A percentile compares a stretch with the other conserved stretches of the same genome.
Conservation (phyloP, 169 alveolate genomes). For the Cryptosporidium meleagridis region DNA sequence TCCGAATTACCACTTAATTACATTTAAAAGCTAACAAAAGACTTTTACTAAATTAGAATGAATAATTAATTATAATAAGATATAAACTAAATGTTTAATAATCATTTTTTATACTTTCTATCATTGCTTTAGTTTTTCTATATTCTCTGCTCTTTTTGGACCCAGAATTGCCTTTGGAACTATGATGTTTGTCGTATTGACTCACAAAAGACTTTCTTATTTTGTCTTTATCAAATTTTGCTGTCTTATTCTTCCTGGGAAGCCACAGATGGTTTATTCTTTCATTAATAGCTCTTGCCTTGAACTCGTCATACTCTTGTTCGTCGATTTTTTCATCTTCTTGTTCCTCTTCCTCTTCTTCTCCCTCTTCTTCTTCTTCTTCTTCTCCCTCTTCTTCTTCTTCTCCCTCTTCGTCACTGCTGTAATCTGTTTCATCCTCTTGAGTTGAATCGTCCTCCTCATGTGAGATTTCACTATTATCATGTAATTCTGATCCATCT, state of each 20-base stretch:
- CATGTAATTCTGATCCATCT: background rate
- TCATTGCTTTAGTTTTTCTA: constrained; percentile 67
- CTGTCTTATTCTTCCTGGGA: constrained; percentile 34
- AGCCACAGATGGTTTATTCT: constrained; percentile 28
- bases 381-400: constrained; percentile 68
- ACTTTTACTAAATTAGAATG: background rate
- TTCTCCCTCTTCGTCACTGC: constrained; percentile 67
- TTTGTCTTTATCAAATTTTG: background rate
- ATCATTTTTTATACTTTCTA: constrained; percentile 26
- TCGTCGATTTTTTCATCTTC: constrained; percentile 13
- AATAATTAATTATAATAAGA: background rate
- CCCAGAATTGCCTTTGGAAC: constrained; percentile 34
- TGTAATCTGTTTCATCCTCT: constrained; percentile 67
- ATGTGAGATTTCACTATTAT: no score
- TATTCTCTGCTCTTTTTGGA: constrained; percentile 71
- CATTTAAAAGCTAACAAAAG: background rate
- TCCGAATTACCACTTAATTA: constrained; percentile 58
- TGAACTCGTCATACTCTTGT: constrained; percentile 17
- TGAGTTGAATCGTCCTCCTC: constrained; percentile 40
- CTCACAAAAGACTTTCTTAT: constrained; percentile 19
- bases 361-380: constrained; percentile 70
- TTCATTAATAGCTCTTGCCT: constrained; percentile 10
- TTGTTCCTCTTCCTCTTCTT: constrained; percentile 66
- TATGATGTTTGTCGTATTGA: constrained; percentile 49
- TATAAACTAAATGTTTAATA: constrained; percentile 8